Evolutionary conservation across 2,329 filamentous ascomycete species (phyloP), one percentile per base, ranked within the genome.

Genomic region (Fonsecaea pedrosoi): DNA sequence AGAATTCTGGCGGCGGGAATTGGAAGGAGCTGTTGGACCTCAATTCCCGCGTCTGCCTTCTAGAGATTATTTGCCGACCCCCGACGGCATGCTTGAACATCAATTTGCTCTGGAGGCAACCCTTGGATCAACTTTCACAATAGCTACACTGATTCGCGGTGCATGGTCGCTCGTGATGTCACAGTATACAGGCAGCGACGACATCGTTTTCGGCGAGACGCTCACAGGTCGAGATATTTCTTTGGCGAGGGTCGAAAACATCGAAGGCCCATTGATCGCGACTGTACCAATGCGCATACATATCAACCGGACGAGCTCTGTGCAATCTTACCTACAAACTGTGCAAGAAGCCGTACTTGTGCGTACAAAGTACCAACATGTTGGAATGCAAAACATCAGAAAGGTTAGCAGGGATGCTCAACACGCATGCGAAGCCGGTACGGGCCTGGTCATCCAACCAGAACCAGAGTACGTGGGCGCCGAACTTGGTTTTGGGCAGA

Each of bases 301-400:
- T 48, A 73, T 84, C 3, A 73, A 82, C 45, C 75, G 76, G 10
- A 68, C 73, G 37, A 74, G 78, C 54, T 74, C 75, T 5, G 74
- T 80, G 1, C 72, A 75, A 0, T 81, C 86, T 54, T 89, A 85
- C 68, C 77, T 91, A 3, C 79, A 85, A 50, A 76, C 79, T 1
- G 81, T 90, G 2, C 87, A 90, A 42, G 79, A 85, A 35, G 81
- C 84, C 62, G 85, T 83, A 0, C 80, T 87, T 0, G 77, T 82
- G 2, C 84, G 86, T 70, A 89, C 90, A 5, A 85, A 87, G 0
- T 84, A 90, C 73, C 86, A 91, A 74, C 88, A 92, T 74, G 81
- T 85, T n/a, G 82, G 83, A n/a, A 69, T 84, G 2, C 82, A 84
- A 62, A 78, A 81, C 48, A 84, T 84, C 66, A 84, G 86, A 9